These are phyloP conservation scores for Saccharomycopsis crataegensis DNA, from an alignment of 1,139 yeast genomes.

Conservation along the genomic window DNA sequence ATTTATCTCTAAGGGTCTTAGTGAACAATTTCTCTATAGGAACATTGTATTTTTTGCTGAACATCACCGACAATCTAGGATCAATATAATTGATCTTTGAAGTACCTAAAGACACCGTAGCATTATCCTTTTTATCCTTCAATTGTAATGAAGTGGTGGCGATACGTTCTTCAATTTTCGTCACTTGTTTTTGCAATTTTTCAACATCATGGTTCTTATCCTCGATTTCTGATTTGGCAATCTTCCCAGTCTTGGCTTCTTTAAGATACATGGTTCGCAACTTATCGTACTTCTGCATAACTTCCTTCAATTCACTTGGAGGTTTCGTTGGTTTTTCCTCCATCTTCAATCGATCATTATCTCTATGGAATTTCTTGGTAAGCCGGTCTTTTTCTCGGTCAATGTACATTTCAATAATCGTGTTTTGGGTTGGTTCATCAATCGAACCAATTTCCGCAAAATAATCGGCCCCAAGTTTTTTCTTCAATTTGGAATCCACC, in stretches of 20 bases:
- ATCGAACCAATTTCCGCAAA: slow-evolving; percentile 64
- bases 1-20: slow-evolving; percentile 84
- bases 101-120: slow-evolving; percentile 89
- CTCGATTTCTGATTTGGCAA: slow-evolving; percentile 27
- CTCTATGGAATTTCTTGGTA: slow-evolving; percentile 60
- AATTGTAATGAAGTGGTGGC: slow-evolving; percentile 62
- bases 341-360: slow-evolving; percentile 62
- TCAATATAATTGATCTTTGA: slow-evolving; percentile 93
- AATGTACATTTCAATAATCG: slow-evolving; percentile 38
- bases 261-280: slow-evolving; percentile 43
- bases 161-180: slow-evolving; percentile 65
- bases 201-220: slow-evolving; percentile 54
- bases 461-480: slow-evolving; percentile 39
- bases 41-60: slow-evolving; percentile 76
- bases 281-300: slow-evolving; percentile 53
- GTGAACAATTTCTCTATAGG: slow-evolving; percentile 92
- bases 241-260: slow-evolving; percentile 55
- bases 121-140: slow-evolving; percentile 89
- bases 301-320: slow-evolving; percentile 50
- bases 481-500: slow-evolving; percentile 48
- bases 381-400: slow-evolving; percentile 57
- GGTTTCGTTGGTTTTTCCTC: slow-evolving; percentile 49
- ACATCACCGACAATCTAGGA: slow-evolving; percentile 86
- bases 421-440: slow-evolving; percentile 36
- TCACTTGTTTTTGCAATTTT: slow-evolving; percentile 66